Conservation (phyloP, 75 land plant species). For the Picea sitchensis region DNA sequence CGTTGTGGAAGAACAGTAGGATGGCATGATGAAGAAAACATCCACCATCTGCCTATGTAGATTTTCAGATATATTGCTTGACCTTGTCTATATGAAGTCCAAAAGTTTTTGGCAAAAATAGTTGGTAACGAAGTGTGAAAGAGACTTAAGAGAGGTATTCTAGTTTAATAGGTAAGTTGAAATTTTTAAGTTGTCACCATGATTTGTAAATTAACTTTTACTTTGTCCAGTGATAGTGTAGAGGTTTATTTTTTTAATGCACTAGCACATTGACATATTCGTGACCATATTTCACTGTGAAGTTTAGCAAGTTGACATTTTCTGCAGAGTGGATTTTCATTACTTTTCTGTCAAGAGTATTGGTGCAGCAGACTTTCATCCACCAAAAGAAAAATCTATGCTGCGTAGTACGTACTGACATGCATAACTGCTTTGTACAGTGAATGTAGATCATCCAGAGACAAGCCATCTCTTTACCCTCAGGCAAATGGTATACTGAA, state of each 20-base stretch:
- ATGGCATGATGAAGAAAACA: background rate
- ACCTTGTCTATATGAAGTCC: background rate
- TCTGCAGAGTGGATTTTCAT: background rate
- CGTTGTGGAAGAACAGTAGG: background rate
- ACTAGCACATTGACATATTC: background rate
- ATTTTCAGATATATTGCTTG: background rate
- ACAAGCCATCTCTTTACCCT: constrained; percentile 79
- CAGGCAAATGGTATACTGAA: constrained; percentile 78
- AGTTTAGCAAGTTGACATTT: background rate
- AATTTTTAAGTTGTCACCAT: background rate
- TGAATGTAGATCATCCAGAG: constrained; percentile 81
- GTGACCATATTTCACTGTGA: background rate
- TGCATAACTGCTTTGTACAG: constrained; percentile 27
- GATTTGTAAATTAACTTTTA: background rate
- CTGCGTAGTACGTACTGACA: background rate
- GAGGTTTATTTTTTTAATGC: background rate
- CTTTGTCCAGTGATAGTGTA: background rate
- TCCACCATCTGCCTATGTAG: background rate
- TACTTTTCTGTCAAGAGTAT: background rate
- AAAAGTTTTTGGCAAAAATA: background rate
- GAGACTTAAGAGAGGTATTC: background rate
- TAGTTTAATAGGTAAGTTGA: background rate
- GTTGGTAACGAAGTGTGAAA: background rate
- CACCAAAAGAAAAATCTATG: background rate
- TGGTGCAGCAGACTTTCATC: background rate